Evolutionary conservation across 2,329 filamentous ascomycete genomes (phyloP), one percentile per base, ranked within the genome.

Genomic region (Colletotrichum sp.): DNA sequence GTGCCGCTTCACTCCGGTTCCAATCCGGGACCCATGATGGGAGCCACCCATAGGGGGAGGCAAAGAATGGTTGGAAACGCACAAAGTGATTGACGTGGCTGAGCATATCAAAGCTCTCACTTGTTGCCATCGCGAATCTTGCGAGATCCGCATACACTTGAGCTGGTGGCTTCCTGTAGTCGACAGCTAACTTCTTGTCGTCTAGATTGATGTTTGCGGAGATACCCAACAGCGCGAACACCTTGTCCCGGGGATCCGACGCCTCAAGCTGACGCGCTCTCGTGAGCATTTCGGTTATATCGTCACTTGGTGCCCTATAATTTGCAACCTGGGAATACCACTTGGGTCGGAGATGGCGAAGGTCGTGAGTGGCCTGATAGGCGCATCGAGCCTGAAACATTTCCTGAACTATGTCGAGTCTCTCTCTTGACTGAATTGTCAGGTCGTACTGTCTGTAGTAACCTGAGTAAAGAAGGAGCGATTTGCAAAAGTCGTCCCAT

Each of bases 301-400:
- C 34, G 0, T 59, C 55, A 28, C 55, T 59, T 19, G 13, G 55
- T 6, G 22, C 27, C 27, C 0, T 12, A 0, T 59, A 28, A 28
- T 28, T 11, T 16, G 27, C 16, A 1, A 28, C 0, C 1, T 22
- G 13, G 6, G 7, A 59, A 19, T 59, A 28, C 55, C 55, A 59
- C 0, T 15, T 0, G 8, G 55, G 55, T 28, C 55, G 55, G 22
- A 59, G 0, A 28, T 28, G 0, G 2, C 0, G 8, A 28, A 59
- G 55, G 0, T 0, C 8, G 55, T 59, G 55, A 0, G 15, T 9
- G 22, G 0, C 55, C 12, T 59, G 55, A 1, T 28, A 59, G 55
- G 55, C 55, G 25, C 55, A 59, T 59, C 55, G 55, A 28, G 55
- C 55, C 0, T 59, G 55, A 28, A 59, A 59, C 55, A 59, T 59